Conservation (phyloP, 2,329 filamentous ascomycete genomes). For the Claviceps sp. region DNA sequence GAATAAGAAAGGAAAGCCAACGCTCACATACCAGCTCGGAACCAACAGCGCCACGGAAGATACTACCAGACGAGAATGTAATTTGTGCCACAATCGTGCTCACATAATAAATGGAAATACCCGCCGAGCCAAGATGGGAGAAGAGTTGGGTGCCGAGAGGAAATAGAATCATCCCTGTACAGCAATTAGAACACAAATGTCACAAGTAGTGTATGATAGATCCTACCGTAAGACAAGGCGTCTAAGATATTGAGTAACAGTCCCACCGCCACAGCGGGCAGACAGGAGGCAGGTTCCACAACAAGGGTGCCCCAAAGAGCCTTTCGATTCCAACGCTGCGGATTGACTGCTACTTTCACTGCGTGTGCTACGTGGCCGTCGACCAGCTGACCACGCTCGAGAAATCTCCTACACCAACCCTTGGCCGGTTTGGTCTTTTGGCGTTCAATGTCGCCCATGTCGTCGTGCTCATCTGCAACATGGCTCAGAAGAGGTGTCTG, state of each 20-base stretch:
- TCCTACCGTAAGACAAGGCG: slow-evolving; percentile 75
- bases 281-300: slow-evolving; percentile 52
- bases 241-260: slow-evolving; percentile 86
- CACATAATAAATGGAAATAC: slow-evolving; percentile 97
- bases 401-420: slow-evolving; percentile 22
- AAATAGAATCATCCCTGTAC: slow-evolving; percentile 76
- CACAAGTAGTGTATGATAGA: slow-evolving; percentile 2
- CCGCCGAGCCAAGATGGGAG: slow-evolving; percentile 72
- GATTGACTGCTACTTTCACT: slow-evolving; percentile 33
- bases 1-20: neutral
- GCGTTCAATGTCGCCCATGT: slow-evolving; percentile 33
- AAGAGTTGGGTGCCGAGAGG: slow-evolving; percentile 82
- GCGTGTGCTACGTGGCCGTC: slow-evolving; percentile 18
- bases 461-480: slow-evolving; percentile 17
- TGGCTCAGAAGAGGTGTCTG: slow-evolving; percentile 33
- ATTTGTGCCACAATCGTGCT: slow-evolving; percentile 92
- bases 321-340: slow-evolving; percentile 58
- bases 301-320: slow-evolving; percentile 51
- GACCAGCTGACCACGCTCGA: slow-evolving; percentile 18
- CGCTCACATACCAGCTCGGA: slow-evolving; percentile 65
- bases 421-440: slow-evolving; percentile 27
- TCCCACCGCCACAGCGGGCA: slow-evolving; percentile 81
- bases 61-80: slow-evolving; percentile 74
- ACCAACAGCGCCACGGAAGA: slow-evolving; percentile 81
- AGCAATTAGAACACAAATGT: slow-evolving; percentile 7